Evolutionary conservation across 306 rosid genomes (phyloP).

Genomic region (Luffa aegyptiaca): DNA sequence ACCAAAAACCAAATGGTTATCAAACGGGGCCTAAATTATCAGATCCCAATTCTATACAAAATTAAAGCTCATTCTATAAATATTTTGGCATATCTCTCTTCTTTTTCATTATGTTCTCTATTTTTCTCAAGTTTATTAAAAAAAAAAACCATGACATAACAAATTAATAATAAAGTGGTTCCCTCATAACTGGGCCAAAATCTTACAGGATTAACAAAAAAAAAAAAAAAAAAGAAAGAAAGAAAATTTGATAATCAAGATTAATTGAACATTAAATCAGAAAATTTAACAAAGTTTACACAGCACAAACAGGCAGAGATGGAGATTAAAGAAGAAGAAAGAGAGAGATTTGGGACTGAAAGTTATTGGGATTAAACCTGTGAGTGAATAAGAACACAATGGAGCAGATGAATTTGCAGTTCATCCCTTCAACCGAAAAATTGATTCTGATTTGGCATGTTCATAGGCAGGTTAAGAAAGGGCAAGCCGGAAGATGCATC

Average conservation of each 20-base stretch:
- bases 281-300: neutral
- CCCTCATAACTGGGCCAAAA: neutral
- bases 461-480: conserved; percentile 7
- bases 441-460: conserved; percentile 12
- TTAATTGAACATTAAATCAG: neutral
- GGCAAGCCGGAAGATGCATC: conserved; percentile 5
- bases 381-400: neutral
- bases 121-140: neutral
- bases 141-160: neutral
- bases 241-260: neutral
- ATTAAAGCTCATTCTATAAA: neutral
- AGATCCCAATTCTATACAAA: neutral
- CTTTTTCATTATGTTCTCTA: neutral
- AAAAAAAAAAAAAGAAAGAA: no score
- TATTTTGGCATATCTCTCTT: neutral
- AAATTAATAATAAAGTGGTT: neutral
- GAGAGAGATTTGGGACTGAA: neutral
- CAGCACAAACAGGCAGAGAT: neutral
- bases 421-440: conserved; percentile 9
- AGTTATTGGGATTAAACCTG: neutral
- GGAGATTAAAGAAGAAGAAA: neutral
- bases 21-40: no score
- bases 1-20: no score
- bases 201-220: neutral
- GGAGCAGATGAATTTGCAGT: neutral